Percentiles rank a stretch among this genome's conserved stretches.
These are phyloP conservation scores for Austroboletus rostrupii DNA, from an alignment of 1,284 basidiomycete genomes.

Conservation along the genomic window DNA sequence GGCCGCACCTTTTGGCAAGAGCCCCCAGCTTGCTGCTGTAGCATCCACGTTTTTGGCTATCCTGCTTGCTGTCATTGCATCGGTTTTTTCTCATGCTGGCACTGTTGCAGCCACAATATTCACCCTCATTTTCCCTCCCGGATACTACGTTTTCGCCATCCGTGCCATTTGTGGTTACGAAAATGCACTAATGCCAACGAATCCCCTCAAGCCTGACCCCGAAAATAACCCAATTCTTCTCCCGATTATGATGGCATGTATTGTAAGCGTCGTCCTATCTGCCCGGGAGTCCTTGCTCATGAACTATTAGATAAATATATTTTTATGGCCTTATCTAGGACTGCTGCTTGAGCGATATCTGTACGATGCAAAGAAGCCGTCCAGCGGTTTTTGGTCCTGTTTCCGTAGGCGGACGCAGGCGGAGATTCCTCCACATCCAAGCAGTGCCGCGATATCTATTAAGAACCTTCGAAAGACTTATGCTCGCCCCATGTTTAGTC, in stretches of 20 bases:
- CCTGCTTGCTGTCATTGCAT: constrained; percentile 65
- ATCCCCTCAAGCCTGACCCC: constrained; percentile 54
- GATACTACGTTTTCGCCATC: constrained; percentile 71
- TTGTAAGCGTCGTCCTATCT: constrained; percentile 41
- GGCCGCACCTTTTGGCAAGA: constrained; percentile 65
- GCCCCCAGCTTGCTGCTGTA: constrained; percentile 70
- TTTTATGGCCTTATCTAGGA: constrained; percentile 68
- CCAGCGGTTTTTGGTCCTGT: constrained; percentile 27
- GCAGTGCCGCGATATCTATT: constrained; percentile 55
- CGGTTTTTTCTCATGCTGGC: constrained; percentile 47
- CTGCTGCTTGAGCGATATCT: constrained; percentile 54
- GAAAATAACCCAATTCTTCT: constrained; percentile 54
- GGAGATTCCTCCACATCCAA: constrained; percentile 30
- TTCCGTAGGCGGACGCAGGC: constrained; percentile 17
- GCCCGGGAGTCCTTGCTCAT: background rate
- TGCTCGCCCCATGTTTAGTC: constrained; percentile 39
- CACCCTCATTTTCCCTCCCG: constrained; percentile 69
- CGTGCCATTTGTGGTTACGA: constrained; percentile 68
- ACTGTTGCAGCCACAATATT: constrained; percentile 55
- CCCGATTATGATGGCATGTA: constrained; percentile 57
- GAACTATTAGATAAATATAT: constrained; percentile 52
- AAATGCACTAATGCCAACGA: constrained; percentile 47
- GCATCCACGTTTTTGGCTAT: constrained; percentile 63
- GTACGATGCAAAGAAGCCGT: constrained; percentile 55
- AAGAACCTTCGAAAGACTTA: constrained; percentile 58